A percentile compares a stretch with the other conserved stretches of the same genome.
phyloP scores from a whole-genome alignment of 768 basidiomycete species.

The Leccinum longicurvipes region DNA sequence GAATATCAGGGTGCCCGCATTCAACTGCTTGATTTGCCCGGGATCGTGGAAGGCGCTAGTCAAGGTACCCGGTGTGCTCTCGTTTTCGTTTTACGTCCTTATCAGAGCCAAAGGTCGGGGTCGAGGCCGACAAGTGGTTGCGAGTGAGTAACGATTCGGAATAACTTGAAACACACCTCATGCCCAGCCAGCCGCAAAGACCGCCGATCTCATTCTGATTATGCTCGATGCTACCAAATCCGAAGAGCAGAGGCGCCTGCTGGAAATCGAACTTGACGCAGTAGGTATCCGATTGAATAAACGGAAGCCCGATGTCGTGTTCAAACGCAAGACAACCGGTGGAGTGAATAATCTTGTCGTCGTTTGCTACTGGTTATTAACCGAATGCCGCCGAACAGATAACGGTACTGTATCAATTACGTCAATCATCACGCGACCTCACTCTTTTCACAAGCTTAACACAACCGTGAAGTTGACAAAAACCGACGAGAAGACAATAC shows the following conservation, averaged over 20 bases:
- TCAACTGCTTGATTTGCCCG: slow-evolving; percentile 92
- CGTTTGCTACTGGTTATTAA: not conserved
- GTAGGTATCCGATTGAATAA: slow-evolving; percentile 96
- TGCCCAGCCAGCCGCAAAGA: slow-evolving; percentile 62
- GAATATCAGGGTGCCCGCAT: slow-evolving; percentile 94
- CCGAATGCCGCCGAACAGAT: slow-evolving; percentile 45
- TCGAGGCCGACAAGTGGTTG: slow-evolving; percentile 93
- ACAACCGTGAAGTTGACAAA: slow-evolving; percentile 90
- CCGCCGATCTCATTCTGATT: slow-evolving; percentile 88
- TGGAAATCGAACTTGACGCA: slow-evolving; percentile 93
- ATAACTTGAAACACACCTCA: slow-evolving; percentile 7
- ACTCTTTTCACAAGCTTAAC: slow-evolving; percentile 53
- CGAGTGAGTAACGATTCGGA: slow-evolving; percentile 47
- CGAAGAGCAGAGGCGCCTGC: slow-evolving; percentile 81
- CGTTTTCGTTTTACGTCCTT: not conserved
- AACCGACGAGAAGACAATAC: slow-evolving; percentile 93
- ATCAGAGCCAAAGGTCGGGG: slow-evolving; percentile 56
- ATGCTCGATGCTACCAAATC: slow-evolving; percentile 94
- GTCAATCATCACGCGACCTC: not conserved
- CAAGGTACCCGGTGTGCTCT: slow-evolving; percentile 43
- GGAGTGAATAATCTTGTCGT: slow-evolving; percentile 54
- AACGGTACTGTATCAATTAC: slow-evolving; percentile 44
- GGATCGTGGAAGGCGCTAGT: slow-evolving; percentile 92
- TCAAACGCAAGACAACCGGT: slow-evolving; percentile 90
- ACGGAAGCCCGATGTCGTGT: slow-evolving; percentile 86